Evolutionary conservation across 192 early-diverging fungal genomes (phyloP).

Genomic region (Umbelopsis vinacea): DNA sequence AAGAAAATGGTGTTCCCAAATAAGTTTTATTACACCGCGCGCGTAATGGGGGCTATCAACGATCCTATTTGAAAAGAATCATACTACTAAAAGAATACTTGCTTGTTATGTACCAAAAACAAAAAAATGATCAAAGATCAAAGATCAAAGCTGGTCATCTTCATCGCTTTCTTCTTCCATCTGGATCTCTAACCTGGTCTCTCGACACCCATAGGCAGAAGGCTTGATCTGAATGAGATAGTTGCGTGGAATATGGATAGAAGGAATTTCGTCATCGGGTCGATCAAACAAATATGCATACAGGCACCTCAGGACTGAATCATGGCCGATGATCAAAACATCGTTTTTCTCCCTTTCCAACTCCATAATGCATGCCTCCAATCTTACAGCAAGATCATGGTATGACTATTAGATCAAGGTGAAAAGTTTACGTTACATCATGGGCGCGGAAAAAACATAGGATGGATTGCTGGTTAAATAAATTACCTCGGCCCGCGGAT

Average conservation of each 20-base stretch:
- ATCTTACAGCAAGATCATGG: conserved; percentile 75
- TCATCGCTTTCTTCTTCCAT: conserved; percentile 3
- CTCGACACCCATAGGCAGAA: conserved; percentile 73
- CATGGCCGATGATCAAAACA: conserved; percentile 79
- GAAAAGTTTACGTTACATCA: background rate
- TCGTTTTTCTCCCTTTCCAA: conserved; percentile 81
- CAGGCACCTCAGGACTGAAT: conserved; percentile 70
- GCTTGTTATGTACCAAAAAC: background rate
- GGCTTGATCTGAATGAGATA: conserved; percentile 75
- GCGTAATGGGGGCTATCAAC: no score
- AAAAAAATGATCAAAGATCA: no score
- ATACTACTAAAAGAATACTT: no score
- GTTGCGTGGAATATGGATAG: conserved; percentile 67
- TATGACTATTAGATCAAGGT: conserved; percentile 54
- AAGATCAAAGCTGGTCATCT: background rate
- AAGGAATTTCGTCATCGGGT: conserved; percentile 71
- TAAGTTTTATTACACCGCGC: no score
- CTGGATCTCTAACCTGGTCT: conserved; percentile 41
- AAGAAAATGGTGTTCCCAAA: no score
- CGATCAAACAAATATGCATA: conserved; percentile 77
- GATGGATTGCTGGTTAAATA: no score
- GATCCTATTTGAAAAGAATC: no score
- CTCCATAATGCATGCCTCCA: conserved; percentile 77
- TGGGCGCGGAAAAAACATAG: no score
- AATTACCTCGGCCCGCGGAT: conserved; percentile 70